phyloP scores from a whole-genome alignment of 768 basidiomycete genomes.

The Rubroboletus satanas region DNA sequence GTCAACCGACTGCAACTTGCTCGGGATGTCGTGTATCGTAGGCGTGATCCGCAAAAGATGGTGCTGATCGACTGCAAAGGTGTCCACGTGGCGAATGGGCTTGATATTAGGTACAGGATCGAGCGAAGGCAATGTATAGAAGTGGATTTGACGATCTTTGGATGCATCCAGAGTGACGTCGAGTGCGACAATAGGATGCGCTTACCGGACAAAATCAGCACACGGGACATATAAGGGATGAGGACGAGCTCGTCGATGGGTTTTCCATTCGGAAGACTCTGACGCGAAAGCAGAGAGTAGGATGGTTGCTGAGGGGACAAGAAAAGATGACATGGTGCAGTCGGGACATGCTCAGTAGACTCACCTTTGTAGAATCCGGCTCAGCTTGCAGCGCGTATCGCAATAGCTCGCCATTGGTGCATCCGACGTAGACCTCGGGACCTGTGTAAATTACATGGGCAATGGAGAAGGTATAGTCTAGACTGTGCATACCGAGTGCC shows the following conservation, averaged over 20 bases:
- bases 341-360: constrained; percentile 7
- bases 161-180: neutral
- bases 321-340: neutral
- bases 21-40: constrained; percentile 35
- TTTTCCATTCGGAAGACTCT: constrained; percentile 63
- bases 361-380: constrained; percentile 42
- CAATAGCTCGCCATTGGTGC: constrained; percentile 78
- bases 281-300: constrained; percentile 65
- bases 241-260: constrained; percentile 79
- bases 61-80: constrained; percentile 79
- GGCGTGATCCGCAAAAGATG: constrained; percentile 54
- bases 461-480: neutral
- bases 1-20: constrained; percentile 52
- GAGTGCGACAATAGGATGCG: constrained; percentile 26
- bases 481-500: constrained; percentile 45
- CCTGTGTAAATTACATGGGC: constrained; percentile 39
- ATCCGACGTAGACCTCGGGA: constrained; percentile 84
- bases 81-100: constrained; percentile 75
- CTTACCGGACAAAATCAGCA: constrained; percentile 69
- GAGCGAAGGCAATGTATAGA: constrained; percentile 78
- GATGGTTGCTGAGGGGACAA: constrained; percentile 45
- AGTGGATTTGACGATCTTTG: constrained; percentile 62
- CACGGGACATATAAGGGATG: constrained; percentile 69
- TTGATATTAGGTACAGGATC: constrained; percentile 67
- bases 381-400: constrained; percentile 71